Base-by-base conservation (phyloP, 2,329 filamentous ascomycete genomes). In the Nothopassalora personata region DNA sequence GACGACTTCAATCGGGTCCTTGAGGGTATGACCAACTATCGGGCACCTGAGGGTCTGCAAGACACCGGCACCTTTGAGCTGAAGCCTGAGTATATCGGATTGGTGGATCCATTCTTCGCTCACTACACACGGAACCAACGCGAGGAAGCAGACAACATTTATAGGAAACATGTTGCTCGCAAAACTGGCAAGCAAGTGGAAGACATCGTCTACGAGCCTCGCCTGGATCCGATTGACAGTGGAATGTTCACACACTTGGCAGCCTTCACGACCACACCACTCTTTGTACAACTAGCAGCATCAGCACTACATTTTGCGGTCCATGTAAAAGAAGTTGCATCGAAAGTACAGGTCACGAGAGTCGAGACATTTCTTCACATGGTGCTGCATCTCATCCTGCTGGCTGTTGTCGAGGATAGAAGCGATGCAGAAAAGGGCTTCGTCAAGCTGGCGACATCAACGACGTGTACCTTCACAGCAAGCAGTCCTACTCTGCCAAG, bases 101-200 rank as follows among this genome's bases (percentile, higher is more conserved):
- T 95, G 50, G 86, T 99, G 53, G 95, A 99, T 72, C 94, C 95
- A 0, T 99, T 97, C 72, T 94, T 92, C 69, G 89, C 92, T 6
- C 91, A 97, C 71, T 99, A 96, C 74, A 95, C 87, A 69, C 96
- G 96, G 71, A 99, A 99, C 69, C 93, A 97, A 73, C 85, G 94
- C 53, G 94, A 99, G 71, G 94, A 99, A 73, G 91, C 93, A 0
- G 94, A 99, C 74, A 86, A 84, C 66, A 88, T 91, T 3, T 97
- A 94, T 77, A 91, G 88, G 67, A 87, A 88, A 69, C 88, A 90
- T 79, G 86, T 94, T 79, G 90, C 91, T 10, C 91, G 91, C 76
- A 91, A 89, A 75, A 91, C 88, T 0, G 91, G 92, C 18, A 91
- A 92, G 71, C 81, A 86, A 47, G 78, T 83, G 1, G 86, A 90